Evolutionary conservation across 192 early-diverging fungal genomes (phyloP).

Genomic region (Coemansia sp.): DNA sequence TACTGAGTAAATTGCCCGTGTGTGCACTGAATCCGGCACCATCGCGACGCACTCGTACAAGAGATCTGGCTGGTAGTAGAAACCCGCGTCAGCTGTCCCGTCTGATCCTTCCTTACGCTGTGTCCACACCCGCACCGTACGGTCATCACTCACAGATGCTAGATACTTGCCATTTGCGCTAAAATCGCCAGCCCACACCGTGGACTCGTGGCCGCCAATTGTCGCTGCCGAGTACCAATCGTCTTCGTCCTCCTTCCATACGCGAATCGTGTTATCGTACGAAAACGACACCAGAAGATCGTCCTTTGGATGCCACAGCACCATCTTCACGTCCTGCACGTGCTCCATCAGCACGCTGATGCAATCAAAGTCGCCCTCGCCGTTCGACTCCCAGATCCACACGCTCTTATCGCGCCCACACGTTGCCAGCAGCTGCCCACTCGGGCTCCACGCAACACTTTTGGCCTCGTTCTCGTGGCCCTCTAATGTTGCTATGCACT

Average conservation of each 20-base stretch:
- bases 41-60: constrained; percentile 70
- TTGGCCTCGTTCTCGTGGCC: constrained; percentile 99
- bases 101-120: constrained; percentile 31
- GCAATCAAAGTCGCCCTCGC: constrained; percentile 95
- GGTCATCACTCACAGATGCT: constrained; percentile 87
- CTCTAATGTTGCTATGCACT: constrained; percentile 91
- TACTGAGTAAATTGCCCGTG: constrained; percentile 88
- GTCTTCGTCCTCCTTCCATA: constrained; percentile 94
- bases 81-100: constrained; percentile 53
- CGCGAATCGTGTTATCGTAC: constrained; percentile 93
- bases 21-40: constrained; percentile 65
- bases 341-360: constrained; percentile 94
- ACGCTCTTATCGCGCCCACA: constrained; percentile 96
- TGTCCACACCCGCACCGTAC: constrained; percentile 79
- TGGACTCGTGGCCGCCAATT: constrained; percentile 80
- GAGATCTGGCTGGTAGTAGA: constrained; percentile 55
- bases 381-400: constrained; percentile 92
- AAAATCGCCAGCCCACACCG: constrained; percentile 94
- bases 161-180: constrained; percentile 60
- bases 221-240: constrained; percentile 94
- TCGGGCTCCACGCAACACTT: constrained; percentile 81
- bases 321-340: constrained; percentile 94
- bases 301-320: constrained; percentile 85
- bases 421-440: constrained; percentile 84
- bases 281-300: constrained; percentile 83